These are phyloP conservation scores for Kurtzmaniella cleridarum DNA, from an alignment of 805 yeast species.

Conservation along the genomic window DNA sequence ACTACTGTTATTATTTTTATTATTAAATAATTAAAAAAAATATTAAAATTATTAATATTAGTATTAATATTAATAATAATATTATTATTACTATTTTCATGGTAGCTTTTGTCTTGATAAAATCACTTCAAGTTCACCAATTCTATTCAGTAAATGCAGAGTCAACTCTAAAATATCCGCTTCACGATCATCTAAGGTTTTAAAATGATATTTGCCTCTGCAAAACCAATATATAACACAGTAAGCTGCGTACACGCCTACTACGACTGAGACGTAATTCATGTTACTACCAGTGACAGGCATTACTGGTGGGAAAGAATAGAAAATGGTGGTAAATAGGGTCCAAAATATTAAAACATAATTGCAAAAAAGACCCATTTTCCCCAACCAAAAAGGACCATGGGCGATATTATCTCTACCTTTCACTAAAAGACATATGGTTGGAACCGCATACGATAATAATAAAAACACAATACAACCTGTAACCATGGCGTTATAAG, in stretches of 20 bases:
- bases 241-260: slow-evolving; percentile 39
- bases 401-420: slow-evolving; percentile 50
- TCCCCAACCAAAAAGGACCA: slow-evolving; percentile 68
- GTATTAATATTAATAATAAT: no score
- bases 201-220: slow-evolving; percentile 22
- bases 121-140: slow-evolving; percentile 17
- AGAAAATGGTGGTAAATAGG: slow-evolving; percentile 52
- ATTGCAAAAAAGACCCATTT: slow-evolving; percentile 47
- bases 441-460: slow-evolving; percentile 55
- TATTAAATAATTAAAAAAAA: no score
- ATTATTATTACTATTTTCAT: no score
- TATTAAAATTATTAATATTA: no score
- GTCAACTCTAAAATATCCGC: slow-evolving; percentile 11
- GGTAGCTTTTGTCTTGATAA: slow-evolving; percentile 7
- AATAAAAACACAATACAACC: slow-evolving; percentile 57
- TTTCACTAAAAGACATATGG: slow-evolving; percentile 38
- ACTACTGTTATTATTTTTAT: no score
- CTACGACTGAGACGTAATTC: slow-evolving; percentile 63
- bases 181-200: slow-evolving; percentile 13
- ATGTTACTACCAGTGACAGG: slow-evolving; percentile 58
- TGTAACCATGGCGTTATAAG: slow-evolving; percentile 59
- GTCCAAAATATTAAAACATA: slow-evolving; percentile 53
- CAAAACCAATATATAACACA: slow-evolving; percentile 49
- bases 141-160: slow-evolving; percentile 17
- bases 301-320: slow-evolving; percentile 58